These are phyloP conservation scores for Arabidopsis arenosa DNA, from an alignment of 345 rosid species.

Conservation along the genomic window DNA sequence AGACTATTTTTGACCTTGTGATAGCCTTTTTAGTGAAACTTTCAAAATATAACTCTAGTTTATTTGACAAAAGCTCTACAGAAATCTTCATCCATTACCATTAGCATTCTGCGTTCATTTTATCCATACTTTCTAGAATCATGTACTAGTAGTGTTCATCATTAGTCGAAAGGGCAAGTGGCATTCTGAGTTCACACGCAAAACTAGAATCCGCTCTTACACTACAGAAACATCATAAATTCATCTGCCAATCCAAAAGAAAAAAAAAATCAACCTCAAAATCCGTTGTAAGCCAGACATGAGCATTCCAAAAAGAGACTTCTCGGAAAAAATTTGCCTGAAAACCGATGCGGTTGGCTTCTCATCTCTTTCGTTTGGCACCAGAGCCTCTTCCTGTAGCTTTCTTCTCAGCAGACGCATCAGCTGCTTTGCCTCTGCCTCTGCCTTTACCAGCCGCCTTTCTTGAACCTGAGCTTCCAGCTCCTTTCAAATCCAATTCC, in stretches of 20 bases:
- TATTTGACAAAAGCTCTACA: not conserved
- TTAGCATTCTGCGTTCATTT: not conserved
- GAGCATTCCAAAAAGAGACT: constrained; percentile 12
- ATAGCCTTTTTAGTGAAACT: not conserved
- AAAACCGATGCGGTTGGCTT: constrained; percentile 1
- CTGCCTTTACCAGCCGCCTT: constrained; percentile 51
- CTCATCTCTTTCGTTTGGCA: constrained; percentile 73
- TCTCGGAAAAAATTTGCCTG: constrained; percentile 18
- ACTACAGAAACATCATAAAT: not conserved
- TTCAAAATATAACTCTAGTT: not conserved
- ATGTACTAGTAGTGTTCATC: not conserved
- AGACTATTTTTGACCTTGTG: not conserved
- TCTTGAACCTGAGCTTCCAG: constrained; percentile 55
- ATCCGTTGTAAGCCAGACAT: constrained; percentile 3
- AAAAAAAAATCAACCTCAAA: not conserved
- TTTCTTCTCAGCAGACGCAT: constrained; percentile 57
- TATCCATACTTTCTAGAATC: not conserved
- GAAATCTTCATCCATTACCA: not conserved
- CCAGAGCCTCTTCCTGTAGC: constrained; percentile 69
- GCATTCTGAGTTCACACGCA: constrained; percentile 4
- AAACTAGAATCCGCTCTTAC: constrained; percentile 4
- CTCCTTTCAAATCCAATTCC: constrained; percentile 72
- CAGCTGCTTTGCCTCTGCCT: constrained; percentile 54
- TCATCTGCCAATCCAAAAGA: not conserved
- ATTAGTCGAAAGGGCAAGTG: not conserved